phyloP scores from a whole-genome alignment of 2,329 filamentous ascomycete species.

The Aspergillus sp. region DNA sequence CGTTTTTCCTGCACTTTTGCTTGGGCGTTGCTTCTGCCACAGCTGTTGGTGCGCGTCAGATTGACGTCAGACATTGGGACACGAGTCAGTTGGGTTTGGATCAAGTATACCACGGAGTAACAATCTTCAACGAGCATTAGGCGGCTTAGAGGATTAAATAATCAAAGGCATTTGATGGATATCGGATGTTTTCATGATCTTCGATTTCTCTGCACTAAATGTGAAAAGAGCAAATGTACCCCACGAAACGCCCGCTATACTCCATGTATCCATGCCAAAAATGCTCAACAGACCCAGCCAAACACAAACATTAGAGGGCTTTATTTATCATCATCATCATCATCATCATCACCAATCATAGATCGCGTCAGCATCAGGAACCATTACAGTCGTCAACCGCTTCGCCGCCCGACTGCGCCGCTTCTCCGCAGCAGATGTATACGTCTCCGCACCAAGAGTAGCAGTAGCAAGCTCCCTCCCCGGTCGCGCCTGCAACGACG shows the following conservation, averaged over 20 bases:
- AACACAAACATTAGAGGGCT: neutral
- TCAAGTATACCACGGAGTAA: neutral
- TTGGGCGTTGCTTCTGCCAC: too few relatives aligned
- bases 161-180: neutral
- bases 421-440: constrained; percentile 27
- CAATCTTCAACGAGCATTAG: neutral
- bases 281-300: too few relatives aligned
- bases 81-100: neutral
- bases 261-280: neutral
- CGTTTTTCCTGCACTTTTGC: neutral
- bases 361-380: constrained; percentile 42
- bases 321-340: constrained; percentile 2
- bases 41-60: constrained; percentile 12
- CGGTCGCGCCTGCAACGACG: neutral
- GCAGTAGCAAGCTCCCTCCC: neutral
- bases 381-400: constrained; percentile 41
- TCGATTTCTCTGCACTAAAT: neutral
- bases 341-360: constrained; percentile 31
- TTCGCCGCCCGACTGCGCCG: constrained; percentile 29
- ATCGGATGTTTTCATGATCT: neutral
- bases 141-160: neutral
- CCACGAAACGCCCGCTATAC: neutral
- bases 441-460: neutral
- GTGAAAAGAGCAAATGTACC: neutral
- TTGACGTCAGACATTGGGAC: constrained; percentile 22